Base-by-base conservation (phyloP, 495 filamentous ascomycete genomes). In the Penicillium diatomitis region DNA sequence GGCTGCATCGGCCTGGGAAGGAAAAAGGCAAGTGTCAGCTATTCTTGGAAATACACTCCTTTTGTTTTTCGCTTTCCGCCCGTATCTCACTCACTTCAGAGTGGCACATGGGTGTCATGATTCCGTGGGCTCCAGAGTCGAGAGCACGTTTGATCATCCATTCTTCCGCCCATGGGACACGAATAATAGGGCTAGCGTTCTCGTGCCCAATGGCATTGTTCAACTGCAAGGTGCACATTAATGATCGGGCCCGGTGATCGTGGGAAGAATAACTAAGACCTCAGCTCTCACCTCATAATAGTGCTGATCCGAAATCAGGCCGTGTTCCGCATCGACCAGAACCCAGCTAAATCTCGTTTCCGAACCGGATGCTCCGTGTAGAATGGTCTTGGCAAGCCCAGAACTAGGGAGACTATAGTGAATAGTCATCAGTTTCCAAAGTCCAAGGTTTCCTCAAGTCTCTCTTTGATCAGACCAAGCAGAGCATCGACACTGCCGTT, bases 271-370 rank as follows among this genome's bases (percentile, higher is more conserved):
- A 30, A 29, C 8, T n/a, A 5, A 7, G 33, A n/a, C 11, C 5
- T 32, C 20, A 27, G 5, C n/a, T 38, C 54, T 6, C 31, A 67
- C 66, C 40, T 69, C 66, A 34, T 69, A 69, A 42, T 69, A 69
- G 41, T 69, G 49, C 31, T 49, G 41, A 32, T 71, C 68, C 31
- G 61, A 58, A 33, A 71, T 71, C 51, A 86, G 83, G n/a, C 88
- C 88, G 64, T 94, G 87, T 60, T 90, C 85, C 42, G 78, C 83
- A 62, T 91, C 87, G 32, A 91, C 79, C 56, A 88, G 70, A 4
- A 90, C 80, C 85, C 85, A 91, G 64, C 60, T 64, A 55, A 68
- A 70, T 38, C 53, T 53, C 3, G 53, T 53, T 35, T 61, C 48
- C 29, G 57, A 58, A 8, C 57, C 54, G 5, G 61, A 54, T 32